These are phyloP conservation scores for Trichoderma arundinaceum DNA, from an alignment of 2,329 filamentous ascomycete species.

Conservation along the genomic window DNA sequence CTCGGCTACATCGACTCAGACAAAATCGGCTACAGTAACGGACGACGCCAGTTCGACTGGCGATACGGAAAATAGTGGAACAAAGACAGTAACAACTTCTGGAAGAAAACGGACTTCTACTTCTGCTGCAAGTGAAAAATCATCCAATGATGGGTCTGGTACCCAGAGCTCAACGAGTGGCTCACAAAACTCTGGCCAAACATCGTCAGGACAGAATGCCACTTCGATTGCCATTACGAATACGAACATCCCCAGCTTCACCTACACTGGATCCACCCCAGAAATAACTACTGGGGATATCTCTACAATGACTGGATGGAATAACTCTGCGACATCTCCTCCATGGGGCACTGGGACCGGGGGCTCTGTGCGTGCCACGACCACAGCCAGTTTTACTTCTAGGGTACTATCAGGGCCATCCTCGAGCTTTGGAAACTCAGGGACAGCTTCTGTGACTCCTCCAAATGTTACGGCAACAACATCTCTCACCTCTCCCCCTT, in stretches of 20 bases:
- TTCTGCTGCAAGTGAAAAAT: neutral
- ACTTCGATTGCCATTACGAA: neutral
- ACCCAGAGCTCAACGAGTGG: neutral
- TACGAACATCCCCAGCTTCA: neutral
- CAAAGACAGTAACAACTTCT: neutral
- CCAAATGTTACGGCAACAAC: conserved; percentile 13
- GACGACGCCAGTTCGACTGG: neutral
- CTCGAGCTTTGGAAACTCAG: neutral
- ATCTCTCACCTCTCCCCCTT: conserved; percentile 17
- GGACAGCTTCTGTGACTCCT: neutral
- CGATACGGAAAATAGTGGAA: neutral
- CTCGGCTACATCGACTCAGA: neutral
- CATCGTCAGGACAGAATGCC: neutral
- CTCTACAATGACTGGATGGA: conserved; percentile 24
- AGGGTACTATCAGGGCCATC: neutral
- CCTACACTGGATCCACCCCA: conserved; percentile 2
- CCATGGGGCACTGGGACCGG: conserved; percentile 1
- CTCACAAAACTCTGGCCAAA: neutral
- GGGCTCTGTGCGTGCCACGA: neutral
- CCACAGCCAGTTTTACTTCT: neutral
- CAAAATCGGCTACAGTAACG: neutral
- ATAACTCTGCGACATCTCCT: conserved; percentile 4
- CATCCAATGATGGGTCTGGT: neutral
- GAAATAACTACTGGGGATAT: conserved; percentile 5
- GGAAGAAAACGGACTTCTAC: neutral